Evolutionary conservation across 495 filamentous ascomycete genomes (phyloP), one percentile per base, ranked within the genome.

Genomic region (Neurospora pannonica): DNA sequence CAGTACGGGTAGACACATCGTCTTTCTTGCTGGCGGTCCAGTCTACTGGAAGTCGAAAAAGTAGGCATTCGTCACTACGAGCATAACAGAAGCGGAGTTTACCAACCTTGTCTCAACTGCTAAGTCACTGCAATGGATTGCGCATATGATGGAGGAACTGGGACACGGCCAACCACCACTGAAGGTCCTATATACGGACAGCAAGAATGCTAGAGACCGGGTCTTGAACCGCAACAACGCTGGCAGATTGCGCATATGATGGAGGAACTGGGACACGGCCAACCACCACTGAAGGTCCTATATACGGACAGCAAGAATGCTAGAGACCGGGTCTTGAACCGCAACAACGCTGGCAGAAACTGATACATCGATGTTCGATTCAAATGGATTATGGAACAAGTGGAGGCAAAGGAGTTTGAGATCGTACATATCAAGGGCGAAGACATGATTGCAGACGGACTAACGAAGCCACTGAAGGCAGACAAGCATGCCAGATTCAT

Each of bases 1-100:
- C 5, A 62, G 42, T 8, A 74, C 70, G 0, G 9, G 43, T 1
- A 17, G 21, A 6, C 11, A 74, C 13, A 2, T 71, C 0, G 9
- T 74, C 3, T 74, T 74, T 19, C 11, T 74, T 4, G 37, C 38
- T 0, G 46, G 73, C 0, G 70, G 15, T 6, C 46, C 21, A 71
- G 36, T 74, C 1, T 11, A 28, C 0, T 74, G 2, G 70, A 74
- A 74, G n/a, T 71, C 36, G 4, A 74, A 74, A 37, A 74, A 74
- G 43, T 17, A 74, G 21, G 67, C 43, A 8, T 74, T 71, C 4
- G 37, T 74, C 1, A 28, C 67, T 0, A 19, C 71, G 0, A 71
- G 36, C 15, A 74, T 38, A 0, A 74, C n/a, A 3, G 70, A 74
- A 6, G 70, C 43, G 0, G 70, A 74, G 10, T 74, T 74, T 8